Evolutionary conservation across 306 rosid species (phyloP), one percentile per base, ranked within the genome.

Genomic region (Spatholobus suberectus): DNA sequence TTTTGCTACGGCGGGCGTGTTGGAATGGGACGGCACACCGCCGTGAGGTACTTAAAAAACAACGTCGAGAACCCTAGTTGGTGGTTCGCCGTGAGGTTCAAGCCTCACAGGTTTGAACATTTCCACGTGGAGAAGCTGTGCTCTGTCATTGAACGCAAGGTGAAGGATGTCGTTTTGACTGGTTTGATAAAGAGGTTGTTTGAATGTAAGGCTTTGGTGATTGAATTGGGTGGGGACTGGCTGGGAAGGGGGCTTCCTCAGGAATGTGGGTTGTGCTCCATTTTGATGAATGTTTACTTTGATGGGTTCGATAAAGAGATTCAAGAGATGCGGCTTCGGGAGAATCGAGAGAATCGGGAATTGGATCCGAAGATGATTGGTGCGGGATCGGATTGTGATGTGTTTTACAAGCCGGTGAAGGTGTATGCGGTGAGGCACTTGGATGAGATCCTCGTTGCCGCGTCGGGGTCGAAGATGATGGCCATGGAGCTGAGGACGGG

Each of bases 191-290:
- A 67, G 81, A 84, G 29, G 4, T 44, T 84, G 78, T 84, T 84
- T 67, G 78, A 79, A 15, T 79, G 73, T 44, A 57, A 79, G 41
- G 87, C 9, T 74, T 57, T 84, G 81, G 84, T 67, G 3, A 84
- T 84, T 74, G 81, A 79, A 59, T 79, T 84, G 44, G 98, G 98
- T 41, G 86, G 92, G 49, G 78, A 74, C 85, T 87, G 69, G 75
- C 37, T 90, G 9, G 96, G 96, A 47, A 95, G 91, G 80, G 97
- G 97, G 68, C 76, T 90, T 81, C 98, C 98, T 82, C 97, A 91
- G 73, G 98, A 95, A 86, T 85, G 90, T 77, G 90, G 90, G 4
- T 70, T 95, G 94, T 88, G 92, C 81, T 71, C 92, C 0, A 70
- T 95, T 83, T 89, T 95, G 84, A 26, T 87, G 32, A 95, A 95